These are phyloP conservation scores for Fraxinus dipetala DNA, from an alignment of 305 asterid genomes.

Conservation along the genomic window DNA sequence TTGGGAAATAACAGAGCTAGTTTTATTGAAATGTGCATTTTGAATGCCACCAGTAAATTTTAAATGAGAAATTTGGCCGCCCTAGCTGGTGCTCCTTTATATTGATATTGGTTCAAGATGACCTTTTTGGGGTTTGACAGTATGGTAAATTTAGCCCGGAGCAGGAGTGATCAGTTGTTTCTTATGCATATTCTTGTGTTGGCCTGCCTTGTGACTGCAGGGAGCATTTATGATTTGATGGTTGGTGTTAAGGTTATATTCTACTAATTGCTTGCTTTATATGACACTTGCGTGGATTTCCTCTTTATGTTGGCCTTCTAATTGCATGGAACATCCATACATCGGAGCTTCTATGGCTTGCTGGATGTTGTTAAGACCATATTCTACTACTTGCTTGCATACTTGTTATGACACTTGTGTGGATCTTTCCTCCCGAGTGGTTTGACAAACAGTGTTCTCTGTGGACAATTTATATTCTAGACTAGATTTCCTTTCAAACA, in stretches of 20 bases:
- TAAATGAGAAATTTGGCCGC: background rate
- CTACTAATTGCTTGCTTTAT: background rate
- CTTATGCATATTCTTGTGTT: background rate
- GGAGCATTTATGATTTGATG: background rate
- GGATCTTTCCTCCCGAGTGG: background rate
- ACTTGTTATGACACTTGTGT: background rate
- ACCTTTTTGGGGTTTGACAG: background rate
- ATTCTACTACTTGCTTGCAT: background rate
- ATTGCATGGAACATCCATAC: background rate
- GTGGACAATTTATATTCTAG: background rate
- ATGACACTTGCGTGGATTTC: background rate
- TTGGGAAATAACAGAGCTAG: background rate
- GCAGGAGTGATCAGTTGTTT: background rate
- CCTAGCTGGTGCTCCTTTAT: background rate
- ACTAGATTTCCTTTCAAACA: background rate
- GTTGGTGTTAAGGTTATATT: background rate
- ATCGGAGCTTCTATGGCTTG: background rate
- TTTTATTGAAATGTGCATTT: background rate
- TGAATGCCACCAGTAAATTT: background rate
- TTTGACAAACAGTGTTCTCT: background rate
- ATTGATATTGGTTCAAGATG: background rate
- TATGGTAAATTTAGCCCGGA: background rate
- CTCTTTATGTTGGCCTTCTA: background rate
- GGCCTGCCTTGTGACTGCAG: background rate
- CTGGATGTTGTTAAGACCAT: background rate